Evolutionary conservation across 495 filamentous ascomycete species (phyloP).

Genomic region (Hypomontagnella submonticulosa): DNA sequence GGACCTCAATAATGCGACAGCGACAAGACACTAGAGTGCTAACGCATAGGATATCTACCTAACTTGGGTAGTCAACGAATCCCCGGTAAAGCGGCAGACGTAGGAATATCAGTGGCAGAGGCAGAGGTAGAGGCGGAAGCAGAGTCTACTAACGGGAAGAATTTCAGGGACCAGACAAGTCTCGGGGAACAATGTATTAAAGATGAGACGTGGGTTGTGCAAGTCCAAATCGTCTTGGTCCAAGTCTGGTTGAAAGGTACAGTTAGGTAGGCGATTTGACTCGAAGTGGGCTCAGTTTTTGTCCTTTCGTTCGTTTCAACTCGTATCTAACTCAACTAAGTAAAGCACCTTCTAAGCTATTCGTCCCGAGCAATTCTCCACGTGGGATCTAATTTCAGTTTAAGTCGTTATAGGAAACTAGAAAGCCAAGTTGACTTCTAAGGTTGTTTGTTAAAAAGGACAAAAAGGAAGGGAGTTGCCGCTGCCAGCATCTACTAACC

Average conservation of each 20-base stretch:
- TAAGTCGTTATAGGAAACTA: conserved; percentile 4
- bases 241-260: neutral
- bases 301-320: conserved; percentile 7
- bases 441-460: neutral
- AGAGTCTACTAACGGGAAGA: no score
- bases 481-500: neutral
- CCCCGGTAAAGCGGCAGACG: no score
- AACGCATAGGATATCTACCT: neutral
- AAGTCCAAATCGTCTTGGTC: no score
- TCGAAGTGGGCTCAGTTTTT: neutral
- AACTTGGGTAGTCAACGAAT: neutral
- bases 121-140: no score
- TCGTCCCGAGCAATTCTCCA: conserved; percentile 32
- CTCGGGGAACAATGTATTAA: conserved; percentile 1
- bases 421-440: conserved; percentile 4
- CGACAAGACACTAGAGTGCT: conserved; percentile 35
- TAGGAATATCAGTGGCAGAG: no score
- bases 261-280: neutral
- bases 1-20: conserved; percentile 40
- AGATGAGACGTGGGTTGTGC: neutral
- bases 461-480: conserved; percentile 17
- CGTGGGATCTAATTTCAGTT: conserved; percentile 46
- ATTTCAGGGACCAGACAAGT: neutral
- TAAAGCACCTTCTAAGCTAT: conserved; percentile 2
- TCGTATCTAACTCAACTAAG: conserved; percentile 11